A percentile compares a stretch with the other conserved stretches of the same genome.
Evolutionary conservation across 176 grass and related monocot species (phyloP).

Genomic region (Paspalum vaginatum): DNA sequence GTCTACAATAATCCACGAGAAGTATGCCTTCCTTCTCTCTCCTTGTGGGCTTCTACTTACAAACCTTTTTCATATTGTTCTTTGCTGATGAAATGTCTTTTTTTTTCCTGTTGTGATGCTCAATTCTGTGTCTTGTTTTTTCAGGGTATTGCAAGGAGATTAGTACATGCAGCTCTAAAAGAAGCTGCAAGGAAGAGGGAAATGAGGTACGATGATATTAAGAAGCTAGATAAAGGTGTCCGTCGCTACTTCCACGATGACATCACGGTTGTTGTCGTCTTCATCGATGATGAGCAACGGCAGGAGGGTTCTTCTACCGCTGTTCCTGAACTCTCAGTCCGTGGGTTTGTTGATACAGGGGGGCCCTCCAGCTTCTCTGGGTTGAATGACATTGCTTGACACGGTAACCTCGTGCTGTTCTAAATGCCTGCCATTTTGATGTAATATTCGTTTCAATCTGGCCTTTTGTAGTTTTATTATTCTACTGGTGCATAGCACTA

Average conservation of each 20-base stretch:
- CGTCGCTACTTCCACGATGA: conserved; percentile 68
- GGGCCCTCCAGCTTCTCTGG: conserved; percentile 74
- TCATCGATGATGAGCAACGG: conserved; percentile 53
- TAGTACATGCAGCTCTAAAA: conserved; percentile 56
- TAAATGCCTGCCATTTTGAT: conserved; percentile 24
- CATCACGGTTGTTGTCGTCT: conserved; percentile 65
- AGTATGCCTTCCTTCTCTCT: conserved; percentile 14
- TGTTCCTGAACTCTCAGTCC: conserved; percentile 77
- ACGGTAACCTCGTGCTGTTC: conserved; percentile 32
- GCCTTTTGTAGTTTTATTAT: conserved; percentile 23
- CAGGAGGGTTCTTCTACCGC: conserved; percentile 45
- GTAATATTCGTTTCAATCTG: conserved; percentile 30
- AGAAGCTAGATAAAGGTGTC: conserved; percentile 61
- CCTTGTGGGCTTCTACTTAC: neutral
- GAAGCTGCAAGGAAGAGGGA: conserved; percentile 69
- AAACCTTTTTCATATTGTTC: neutral
- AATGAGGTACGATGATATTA: conserved; percentile 58
- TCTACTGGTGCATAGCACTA: conserved; percentile 30
- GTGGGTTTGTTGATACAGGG: conserved; percentile 74
- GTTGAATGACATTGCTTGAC: conserved; percentile 65
- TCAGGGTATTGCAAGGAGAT: conserved; percentile 65
- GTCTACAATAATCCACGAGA: conserved; percentile 50
- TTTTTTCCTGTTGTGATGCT: neutral
- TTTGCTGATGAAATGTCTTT: neutral
- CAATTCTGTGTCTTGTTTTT: conserved; percentile 11